Percentiles rank a stretch among this genome's conserved stretches.
phyloP scores from a whole-genome alignment of 192 early-diverging fungal species.

The Coemansia sp. region DNA sequence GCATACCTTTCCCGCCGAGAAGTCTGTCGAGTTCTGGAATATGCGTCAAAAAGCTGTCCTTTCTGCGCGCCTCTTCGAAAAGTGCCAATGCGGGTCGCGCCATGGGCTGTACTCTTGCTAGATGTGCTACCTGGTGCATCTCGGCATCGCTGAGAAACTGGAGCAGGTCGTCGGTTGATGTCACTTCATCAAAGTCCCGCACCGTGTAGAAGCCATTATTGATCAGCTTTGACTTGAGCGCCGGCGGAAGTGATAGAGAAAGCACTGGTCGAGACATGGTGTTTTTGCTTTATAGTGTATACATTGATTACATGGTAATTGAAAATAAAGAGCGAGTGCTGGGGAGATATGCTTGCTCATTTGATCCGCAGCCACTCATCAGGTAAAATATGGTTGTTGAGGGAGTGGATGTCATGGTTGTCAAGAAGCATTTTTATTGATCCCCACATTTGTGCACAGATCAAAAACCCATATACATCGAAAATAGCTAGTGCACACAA shows the following conservation, averaged over 20 bases:
- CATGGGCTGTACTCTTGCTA: not conserved
- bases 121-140: not conserved
- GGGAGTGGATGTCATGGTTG: no score
- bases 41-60: slow-evolving; percentile 11
- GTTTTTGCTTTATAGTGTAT: no score
- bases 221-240: slow-evolving; percentile 7
- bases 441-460: no score
- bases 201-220: slow-evolving; percentile 19
- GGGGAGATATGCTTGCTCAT: no score
- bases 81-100: slow-evolving; percentile 9
- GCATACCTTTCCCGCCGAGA: slow-evolving; percentile 14
- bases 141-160: slow-evolving; percentile 3
- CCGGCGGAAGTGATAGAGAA: slow-evolving; percentile 13
- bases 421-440: no score
- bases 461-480: no score
- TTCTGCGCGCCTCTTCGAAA: slow-evolving; percentile 4
- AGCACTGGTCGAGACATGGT: slow-evolving; percentile 20
- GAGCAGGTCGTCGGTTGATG: slow-evolving; percentile 1
- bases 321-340: no score
- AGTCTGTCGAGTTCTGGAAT: slow-evolving; percentile 13
- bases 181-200: slow-evolving; percentile 16
- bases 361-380: no score
- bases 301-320: no score
- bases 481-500: no score
- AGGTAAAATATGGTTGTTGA: no score